phyloP scores from a whole-genome alignment of 176 grass and related monocot species.

The Raddia guianensis region DNA sequence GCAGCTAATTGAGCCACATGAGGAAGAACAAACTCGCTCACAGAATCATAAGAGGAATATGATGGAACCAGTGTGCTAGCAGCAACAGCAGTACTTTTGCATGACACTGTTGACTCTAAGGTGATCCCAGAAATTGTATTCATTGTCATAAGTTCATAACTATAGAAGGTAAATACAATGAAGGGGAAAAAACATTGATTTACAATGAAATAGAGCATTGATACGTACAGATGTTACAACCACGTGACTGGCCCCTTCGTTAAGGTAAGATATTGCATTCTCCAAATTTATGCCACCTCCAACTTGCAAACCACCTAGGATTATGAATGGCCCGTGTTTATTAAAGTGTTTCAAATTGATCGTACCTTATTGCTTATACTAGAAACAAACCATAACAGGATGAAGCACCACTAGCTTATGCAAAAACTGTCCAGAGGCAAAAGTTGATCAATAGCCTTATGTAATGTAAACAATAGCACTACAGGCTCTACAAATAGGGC shows the following conservation, averaged over 20 bases:
- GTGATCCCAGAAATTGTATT: not conserved
- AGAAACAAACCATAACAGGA: conserved; percentile 25
- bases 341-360: conserved; percentile 32
- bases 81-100: not conserved
- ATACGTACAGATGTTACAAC: conserved; percentile 89
- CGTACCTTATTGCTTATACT: not conserved
- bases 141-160: not conserved
- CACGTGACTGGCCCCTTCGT: conserved; percentile 95
- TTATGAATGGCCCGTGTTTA: conserved; percentile 42
- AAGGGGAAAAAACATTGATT: conserved; percentile 23
- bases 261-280: conserved; percentile 74
- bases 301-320: conserved; percentile 90
- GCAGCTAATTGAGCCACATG: not conserved
- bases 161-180: conserved; percentile 5
- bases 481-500: no score
- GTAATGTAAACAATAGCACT: no score
- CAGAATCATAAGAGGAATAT: not conserved
- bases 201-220: conserved; percentile 32
- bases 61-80: not conserved
- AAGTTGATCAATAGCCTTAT: not conserved
- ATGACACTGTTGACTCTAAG: not conserved
- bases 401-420: conserved; percentile 21
- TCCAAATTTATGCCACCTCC: conserved; percentile 94
- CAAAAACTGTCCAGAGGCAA: not conserved
- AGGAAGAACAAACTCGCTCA: conserved; percentile 8